Evolutionary conservation across 208 protist species (phyloP).

Genomic region (Wallacemonas collosoma): DNA sequence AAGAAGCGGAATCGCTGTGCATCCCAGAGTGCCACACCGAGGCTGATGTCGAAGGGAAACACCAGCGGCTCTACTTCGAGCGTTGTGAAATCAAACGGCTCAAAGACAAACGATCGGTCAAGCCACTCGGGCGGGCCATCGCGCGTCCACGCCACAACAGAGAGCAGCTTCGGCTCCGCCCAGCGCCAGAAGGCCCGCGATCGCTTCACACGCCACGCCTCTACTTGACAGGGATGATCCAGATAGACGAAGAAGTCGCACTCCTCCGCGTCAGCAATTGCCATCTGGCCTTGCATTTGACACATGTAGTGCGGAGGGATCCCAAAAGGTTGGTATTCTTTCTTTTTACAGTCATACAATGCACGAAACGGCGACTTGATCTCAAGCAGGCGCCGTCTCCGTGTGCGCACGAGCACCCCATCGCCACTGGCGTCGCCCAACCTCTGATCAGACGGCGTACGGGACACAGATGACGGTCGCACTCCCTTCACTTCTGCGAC

Average conservation of each 20-base stretch:
- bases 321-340: slow-evolving; percentile 57
- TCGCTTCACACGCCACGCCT: slow-evolving; percentile 77
- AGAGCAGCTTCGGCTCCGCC: slow-evolving; percentile 74
- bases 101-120: slow-evolving; percentile 65
- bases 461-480: no score
- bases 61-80: slow-evolving; percentile 73
- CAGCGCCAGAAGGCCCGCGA: slow-evolving; percentile 77
- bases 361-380: slow-evolving; percentile 85
- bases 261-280: slow-evolving; percentile 77
- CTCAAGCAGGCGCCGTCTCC: slow-evolving; percentile 61
- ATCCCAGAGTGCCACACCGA: slow-evolving; percentile 43
- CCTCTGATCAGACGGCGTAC: no score
- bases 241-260: slow-evolving; percentile 94
- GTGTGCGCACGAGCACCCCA: neutral
- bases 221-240: slow-evolving; percentile 60
- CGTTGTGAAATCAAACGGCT: slow-evolving; percentile 62
- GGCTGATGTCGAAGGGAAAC: slow-evolving; percentile 73
- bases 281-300: slow-evolving; percentile 92
- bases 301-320: slow-evolving; percentile 89
- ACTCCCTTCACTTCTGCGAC: no score
- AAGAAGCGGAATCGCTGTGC: slow-evolving; percentile 67
- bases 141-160: slow-evolving; percentile 66
- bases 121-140: slow-evolving; percentile 58
- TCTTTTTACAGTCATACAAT: slow-evolving; percentile 65
- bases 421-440: neutral